Base-by-base conservation (phyloP, 495 filamentous ascomycete species). In the Emericellopsis terricola region DNA sequence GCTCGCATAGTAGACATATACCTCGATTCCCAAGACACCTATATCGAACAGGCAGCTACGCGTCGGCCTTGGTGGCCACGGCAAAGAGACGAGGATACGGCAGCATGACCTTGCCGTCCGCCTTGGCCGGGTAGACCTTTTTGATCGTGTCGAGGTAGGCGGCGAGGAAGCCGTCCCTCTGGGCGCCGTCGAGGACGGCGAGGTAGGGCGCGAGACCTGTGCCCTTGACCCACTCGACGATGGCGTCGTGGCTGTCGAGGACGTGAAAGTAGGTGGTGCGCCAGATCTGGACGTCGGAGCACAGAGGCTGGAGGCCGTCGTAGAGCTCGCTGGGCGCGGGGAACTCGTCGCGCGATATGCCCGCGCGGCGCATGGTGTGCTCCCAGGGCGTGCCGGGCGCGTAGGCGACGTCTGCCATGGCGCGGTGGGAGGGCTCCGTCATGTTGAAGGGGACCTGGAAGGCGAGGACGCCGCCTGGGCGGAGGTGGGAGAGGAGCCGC, bases 201-300 rank as follows among this genome's bases (percentile, higher is more conserved):
- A 71, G 15, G 38, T 56, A 71, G 2, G 68, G 68, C 40, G 51
- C 43, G 38, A 73, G 41, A 8, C 66, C 69, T 3, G 63, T 69
- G 5, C 63, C 61, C 44, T 61, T 62, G 1, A 71, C 64, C 69
- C 69, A 73, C 43, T 69, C 64, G 14, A 71, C 58, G 30, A 73
- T 58, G 15, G 51, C 62, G 26, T 44, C 38, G 26, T 62, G 62
- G 8, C 43, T 52, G 4, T 48, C 52, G 19, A 73, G 48, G 5
- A 60, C 44, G 39, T 73, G 67, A 17, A 60, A 52, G 38, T 73
- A 73, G 20, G 50, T 41, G 15, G 62, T 69, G 33, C 59, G 54
- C 57, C 64, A 71, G n/a, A 69, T 39, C 37, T 64, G 45, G 1
- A 73, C 52, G 15, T 31, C 38, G 0, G 41, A 37, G 30, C 48